Base-by-base conservation (phyloP, 805 yeast species). In the Myxozyma monticola region DNA sequence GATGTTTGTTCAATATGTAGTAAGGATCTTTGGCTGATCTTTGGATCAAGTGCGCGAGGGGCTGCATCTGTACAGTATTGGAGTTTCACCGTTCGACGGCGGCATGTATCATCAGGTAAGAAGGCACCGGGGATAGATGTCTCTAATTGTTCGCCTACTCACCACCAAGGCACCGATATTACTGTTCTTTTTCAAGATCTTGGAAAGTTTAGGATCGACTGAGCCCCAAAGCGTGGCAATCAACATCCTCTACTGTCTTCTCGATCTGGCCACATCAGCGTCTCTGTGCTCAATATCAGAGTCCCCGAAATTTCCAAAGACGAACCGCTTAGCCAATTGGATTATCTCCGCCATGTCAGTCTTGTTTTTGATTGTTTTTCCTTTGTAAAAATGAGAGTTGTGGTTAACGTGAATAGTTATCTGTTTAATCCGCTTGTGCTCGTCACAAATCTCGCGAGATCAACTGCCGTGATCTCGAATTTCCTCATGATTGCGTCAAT, bases 371-470 rank as follows among this genome's bases (percentile, higher is more conserved):
- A 17, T 12, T 3, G 6, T 5, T 14, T 29, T 21, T 28, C n/a
- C 5, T 30, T 21, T n/a, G 18, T 21, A 10, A 37, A n/a, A 24
- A 17, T 34, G 29, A 25, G 14, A 22, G 41, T 36, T 12, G 28
- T 12, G 15, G 6, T 2, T 37, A 8, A 34, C 34, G 14, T 17
- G 20, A 10, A 9, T 30, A 56, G 60, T 43, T 91, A 85, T 65
- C 74, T 85, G 26, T 76, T 88, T 62, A 93, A 89, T 64, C 99
- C 99, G 7, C 71, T 90, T 60, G 70, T 81, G n/a, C 66, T 89
- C 2, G 66, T 88, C 43, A 76, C 90, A 9, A 76, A 82, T 37
- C 71, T 85, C 41, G 76, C 93, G 3, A 81, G 81, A 59, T 84
- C 95, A 0, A 79, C 95, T 0, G 70, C 75, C 18, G 60, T 77